phyloP scores from a whole-genome alignment of 164 flowering plant genomes.

The Tetracentron sinense region DNA sequence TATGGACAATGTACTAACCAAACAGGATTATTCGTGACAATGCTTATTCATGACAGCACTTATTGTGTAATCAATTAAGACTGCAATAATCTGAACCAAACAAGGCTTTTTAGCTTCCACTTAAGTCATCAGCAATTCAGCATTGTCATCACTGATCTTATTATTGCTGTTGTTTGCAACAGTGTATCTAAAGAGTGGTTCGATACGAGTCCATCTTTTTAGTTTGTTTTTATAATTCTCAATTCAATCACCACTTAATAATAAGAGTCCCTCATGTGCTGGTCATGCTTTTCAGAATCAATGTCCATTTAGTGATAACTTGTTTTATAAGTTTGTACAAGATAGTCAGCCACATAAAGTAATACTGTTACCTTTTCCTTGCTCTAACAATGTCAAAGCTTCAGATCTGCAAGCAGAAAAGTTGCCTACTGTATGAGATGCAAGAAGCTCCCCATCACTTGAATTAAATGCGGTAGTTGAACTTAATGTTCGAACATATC shows the following conservation, averaged over 20 bases:
- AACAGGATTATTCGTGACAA: too few species aligned
- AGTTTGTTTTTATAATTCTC: too few species aligned
- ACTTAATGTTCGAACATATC: slow-evolving; percentile 22
- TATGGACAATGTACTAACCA: too few species aligned
- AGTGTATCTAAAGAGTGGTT: neutral
- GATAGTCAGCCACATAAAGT: too few species aligned
- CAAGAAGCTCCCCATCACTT: slow-evolving; percentile 16
- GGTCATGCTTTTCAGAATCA: too few species aligned
- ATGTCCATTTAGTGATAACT: too few species aligned
- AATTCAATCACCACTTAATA: neutral
- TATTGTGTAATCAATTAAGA: too few species aligned
- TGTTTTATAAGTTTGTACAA: too few species aligned
- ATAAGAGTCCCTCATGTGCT: neutral
- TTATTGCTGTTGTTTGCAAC: neutral
- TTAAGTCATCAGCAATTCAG: too few species aligned
- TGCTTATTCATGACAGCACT: too few species aligned
- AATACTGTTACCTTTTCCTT: slow-evolving; percentile 25
- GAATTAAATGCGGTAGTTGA: slow-evolving; percentile 14
- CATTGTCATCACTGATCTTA: neutral
- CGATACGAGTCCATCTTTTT: neutral
- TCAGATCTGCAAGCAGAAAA: slow-evolving; percentile 47
- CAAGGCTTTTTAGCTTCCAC: too few species aligned
- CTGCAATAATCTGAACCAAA: too few species aligned
- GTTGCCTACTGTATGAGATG: slow-evolving; percentile 32
- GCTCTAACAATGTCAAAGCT: slow-evolving; percentile 26